phyloP scores from a whole-genome alignment of 495 filamentous ascomycete species.

The Aspergillus diversus region DNA sequence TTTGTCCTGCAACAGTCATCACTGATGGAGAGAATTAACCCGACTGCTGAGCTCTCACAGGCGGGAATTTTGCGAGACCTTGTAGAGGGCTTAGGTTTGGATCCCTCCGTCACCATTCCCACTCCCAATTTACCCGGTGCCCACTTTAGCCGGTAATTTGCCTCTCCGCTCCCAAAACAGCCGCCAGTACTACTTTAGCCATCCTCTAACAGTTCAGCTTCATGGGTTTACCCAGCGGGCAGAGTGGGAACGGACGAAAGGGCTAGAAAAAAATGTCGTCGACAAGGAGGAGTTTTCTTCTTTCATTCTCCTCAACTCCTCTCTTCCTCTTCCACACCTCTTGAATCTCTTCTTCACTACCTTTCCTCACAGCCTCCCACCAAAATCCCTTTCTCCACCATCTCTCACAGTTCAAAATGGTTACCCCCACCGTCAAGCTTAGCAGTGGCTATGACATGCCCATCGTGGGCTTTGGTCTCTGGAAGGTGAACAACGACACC shows the following conservation, averaged over 20 bases:
- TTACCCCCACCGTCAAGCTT: slow-evolving; percentile 65
- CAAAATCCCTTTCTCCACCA: neutral
- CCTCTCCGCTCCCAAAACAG: slow-evolving; percentile 11
- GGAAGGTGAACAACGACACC: slow-evolving; percentile 83
- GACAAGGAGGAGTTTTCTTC: neutral
- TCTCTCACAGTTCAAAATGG: slow-evolving; percentile 15
- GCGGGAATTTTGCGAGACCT: slow-evolving; percentile 9
- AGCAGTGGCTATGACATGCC: slow-evolving; percentile 85
- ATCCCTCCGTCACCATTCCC: neutral
- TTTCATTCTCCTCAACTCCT: slow-evolving; percentile 9
- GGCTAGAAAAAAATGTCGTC: slow-evolving; percentile 1
- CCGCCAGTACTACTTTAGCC: slow-evolving; percentile 18
- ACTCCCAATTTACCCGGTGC: slow-evolving; percentile 13
- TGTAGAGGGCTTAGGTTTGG: neutral
- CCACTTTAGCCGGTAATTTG: slow-evolving; percentile 19
- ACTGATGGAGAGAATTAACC: slow-evolving; percentile 1
- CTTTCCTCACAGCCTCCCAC: neutral
- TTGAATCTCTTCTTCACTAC: neutral
- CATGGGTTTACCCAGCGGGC: slow-evolving; percentile 11
- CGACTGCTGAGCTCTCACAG: slow-evolving; percentile 3
- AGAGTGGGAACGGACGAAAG: slow-evolving; percentile 5
- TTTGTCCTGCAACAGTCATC: neutral
- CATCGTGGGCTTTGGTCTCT: slow-evolving; percentile 78
- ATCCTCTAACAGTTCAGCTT: neutral
- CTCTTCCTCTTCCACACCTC: slow-evolving; percentile 9